A percentile compares a stretch with the other conserved stretches of the same genome.
These are phyloP conservation scores for Ganoderma leucocontextum DNA, from an alignment of 1,284 basidiomycete genomes.

Conservation along the genomic window DNA sequence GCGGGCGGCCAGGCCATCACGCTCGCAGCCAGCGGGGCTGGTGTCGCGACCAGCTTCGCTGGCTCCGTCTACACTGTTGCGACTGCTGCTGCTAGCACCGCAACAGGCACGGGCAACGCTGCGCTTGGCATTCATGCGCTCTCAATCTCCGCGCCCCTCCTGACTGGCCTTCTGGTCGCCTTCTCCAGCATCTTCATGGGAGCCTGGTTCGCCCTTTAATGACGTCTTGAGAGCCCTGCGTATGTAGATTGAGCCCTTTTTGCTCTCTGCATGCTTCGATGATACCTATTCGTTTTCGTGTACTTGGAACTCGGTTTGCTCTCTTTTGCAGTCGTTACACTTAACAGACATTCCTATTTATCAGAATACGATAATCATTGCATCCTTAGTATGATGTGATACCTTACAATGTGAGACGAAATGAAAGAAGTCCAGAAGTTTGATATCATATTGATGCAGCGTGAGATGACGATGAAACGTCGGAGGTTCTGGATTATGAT, in stretches of 20 bases:
- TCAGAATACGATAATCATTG: not conserved
- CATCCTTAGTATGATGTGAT: not conserved
- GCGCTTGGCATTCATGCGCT: slow-evolving; percentile 40
- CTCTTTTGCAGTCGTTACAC: slow-evolving; percentile 1
- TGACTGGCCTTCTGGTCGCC: slow-evolving; percentile 52
- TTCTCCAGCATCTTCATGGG: slow-evolving; percentile 50
- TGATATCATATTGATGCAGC: not conserved
- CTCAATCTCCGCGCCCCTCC: slow-evolving; percentile 45
- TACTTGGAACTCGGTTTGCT: not conserved
- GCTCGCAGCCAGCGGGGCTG: slow-evolving; percentile 54
- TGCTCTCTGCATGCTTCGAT: not conserved
- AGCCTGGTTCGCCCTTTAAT: slow-evolving; percentile 52
- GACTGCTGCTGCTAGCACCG: slow-evolving; percentile 18
- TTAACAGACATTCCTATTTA: not conserved
- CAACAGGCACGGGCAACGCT: slow-evolving; percentile 26
- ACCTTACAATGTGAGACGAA: not conserved
- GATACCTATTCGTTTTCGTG: not conserved
- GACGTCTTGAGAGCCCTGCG: not conserved
- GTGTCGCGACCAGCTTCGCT: slow-evolving; percentile 57
- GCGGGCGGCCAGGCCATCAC: slow-evolving; percentile 62
- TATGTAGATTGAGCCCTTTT: not conserved
- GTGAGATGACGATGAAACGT: not conserved
- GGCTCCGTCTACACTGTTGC: slow-evolving; percentile 58
- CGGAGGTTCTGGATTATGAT: too few relatives aligned
- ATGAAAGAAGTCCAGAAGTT: slow-evolving; percentile 1